Conservation (phyloP, 2,329 filamentous ascomycete species). For the Fusarium udum region DNA sequence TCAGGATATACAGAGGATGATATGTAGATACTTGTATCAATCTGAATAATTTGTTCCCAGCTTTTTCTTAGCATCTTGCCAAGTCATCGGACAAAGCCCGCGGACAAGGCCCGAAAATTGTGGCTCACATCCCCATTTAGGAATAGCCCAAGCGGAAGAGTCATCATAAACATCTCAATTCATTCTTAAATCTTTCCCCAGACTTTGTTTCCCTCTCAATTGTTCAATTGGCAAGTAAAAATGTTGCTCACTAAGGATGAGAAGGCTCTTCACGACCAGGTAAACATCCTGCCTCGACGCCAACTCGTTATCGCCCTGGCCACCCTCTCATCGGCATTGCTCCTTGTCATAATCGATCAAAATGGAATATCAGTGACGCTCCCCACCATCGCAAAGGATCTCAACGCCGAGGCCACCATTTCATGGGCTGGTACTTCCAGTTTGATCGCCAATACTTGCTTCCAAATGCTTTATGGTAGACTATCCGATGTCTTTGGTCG, state of each 20-base stretch:
- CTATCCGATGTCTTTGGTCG: conserved; percentile 1
- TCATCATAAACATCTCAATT: background rate
- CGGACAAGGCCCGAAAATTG: background rate
- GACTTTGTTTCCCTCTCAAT: background rate
- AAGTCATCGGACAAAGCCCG: background rate
- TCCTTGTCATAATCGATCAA: background rate
- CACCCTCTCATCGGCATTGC: background rate
- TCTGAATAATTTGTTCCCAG: background rate
- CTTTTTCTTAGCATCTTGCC: background rate
- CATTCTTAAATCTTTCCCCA: background rate
- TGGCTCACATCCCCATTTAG: background rate
- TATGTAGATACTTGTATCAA: background rate
- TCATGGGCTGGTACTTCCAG: conserved; percentile 4
- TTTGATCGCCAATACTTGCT: background rate
- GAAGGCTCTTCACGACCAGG: background rate
- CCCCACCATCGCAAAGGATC: background rate
- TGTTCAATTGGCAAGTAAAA: rapidly evolving
- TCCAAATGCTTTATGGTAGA: conserved; percentile 1
- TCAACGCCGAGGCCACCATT: background rate
- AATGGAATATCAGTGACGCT: background rate
- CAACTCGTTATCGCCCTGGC: background rate
- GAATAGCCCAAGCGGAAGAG: background rate
- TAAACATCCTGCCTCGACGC: background rate
- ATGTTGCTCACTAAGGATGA: conserved; percentile 1
- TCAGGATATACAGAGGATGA: rapidly evolving